Percentiles rank a stretch among this genome's conserved stretches.
Conservation (phyloP, 495 filamentous ascomycete species). For the Lasiosphaeria miniovina region DNA sequence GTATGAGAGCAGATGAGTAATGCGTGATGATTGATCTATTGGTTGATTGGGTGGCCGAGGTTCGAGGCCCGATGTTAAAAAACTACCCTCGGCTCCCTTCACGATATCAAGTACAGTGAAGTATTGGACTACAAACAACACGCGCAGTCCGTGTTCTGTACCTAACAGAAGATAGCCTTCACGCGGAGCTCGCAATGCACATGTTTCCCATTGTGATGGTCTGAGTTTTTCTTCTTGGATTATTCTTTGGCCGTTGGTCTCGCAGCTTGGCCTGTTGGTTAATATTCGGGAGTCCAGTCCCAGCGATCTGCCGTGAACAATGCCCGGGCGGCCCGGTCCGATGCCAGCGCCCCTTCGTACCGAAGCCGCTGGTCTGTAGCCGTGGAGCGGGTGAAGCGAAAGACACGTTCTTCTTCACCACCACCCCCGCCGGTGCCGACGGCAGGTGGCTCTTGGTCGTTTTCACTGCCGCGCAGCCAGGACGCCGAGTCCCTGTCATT, state of each 20-base stretch:
- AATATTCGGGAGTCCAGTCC: slow-evolving; percentile 56
- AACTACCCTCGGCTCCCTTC: too few relatives aligned
- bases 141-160: too few relatives aligned
- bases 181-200: too few relatives aligned
- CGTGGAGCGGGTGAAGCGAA: slow-evolving; percentile 38
- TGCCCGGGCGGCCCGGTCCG: slow-evolving; percentile 41
- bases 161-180: too few relatives aligned
- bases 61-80: too few relatives aligned
- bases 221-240: too few relatives aligned
- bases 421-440: not conserved
- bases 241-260: not conserved
- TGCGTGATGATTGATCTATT: too few relatives aligned
- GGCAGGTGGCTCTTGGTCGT: slow-evolving; percentile 7
- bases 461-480: slow-evolving; percentile 28
- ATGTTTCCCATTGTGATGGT: too few relatives aligned
- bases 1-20: too few relatives aligned
- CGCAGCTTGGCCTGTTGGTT: not conserved
- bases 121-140: too few relatives aligned
- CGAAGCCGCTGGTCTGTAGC: slow-evolving; percentile 40
- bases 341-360: slow-evolving; percentile 37
- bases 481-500: slow-evolving; percentile 28
- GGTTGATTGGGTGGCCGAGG: too few relatives aligned
- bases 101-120: too few relatives aligned
- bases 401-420: slow-evolving; percentile 25
- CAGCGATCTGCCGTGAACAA: slow-evolving; percentile 58